Conservation (phyloP, 1,284 basidiomycete genomes). For the Cutaneotrichosporon cutaneum region DNA sequence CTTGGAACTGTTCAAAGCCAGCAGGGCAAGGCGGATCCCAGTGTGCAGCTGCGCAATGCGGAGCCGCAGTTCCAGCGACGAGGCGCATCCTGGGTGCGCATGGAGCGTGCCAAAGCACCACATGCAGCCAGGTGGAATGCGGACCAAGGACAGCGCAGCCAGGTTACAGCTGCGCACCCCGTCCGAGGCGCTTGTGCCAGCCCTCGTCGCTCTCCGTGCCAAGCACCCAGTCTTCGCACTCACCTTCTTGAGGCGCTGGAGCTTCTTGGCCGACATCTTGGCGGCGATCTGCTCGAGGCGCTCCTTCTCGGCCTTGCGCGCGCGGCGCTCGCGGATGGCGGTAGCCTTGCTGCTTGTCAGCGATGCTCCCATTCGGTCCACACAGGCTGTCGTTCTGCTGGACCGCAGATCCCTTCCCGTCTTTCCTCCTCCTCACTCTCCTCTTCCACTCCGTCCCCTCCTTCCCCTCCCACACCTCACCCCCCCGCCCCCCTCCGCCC, state of each 20-base stretch:
- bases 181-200: not conserved
- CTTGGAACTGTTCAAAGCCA: not conserved
- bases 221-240: not conserved
- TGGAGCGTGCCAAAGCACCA: too few relatives aligned
- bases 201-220: too few relatives aligned
- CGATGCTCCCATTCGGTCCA: not conserved
- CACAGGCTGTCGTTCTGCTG: too few relatives aligned
- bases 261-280: constrained; percentile 54
- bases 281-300: constrained; percentile 49
- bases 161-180: not conserved
- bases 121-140: too few relatives aligned
- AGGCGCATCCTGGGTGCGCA: too few relatives aligned
- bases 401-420: too few relatives aligned
- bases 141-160: too few relatives aligned
- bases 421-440: not conserved
- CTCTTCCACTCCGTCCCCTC: not conserved
- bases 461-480: not conserved
- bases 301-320: constrained; percentile 49
- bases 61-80: too few relatives aligned
- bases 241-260: constrained; percentile 54
- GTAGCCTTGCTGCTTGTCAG: constrained; percentile 37
- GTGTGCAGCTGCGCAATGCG: too few relatives aligned
- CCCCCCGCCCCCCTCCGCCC: too few relatives aligned
- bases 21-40: too few relatives aligned
- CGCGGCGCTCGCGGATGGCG: constrained; percentile 49